Conservation (phyloP, 495 filamentous ascomycete genomes). For the Parachaetomium inaequale region DNA sequence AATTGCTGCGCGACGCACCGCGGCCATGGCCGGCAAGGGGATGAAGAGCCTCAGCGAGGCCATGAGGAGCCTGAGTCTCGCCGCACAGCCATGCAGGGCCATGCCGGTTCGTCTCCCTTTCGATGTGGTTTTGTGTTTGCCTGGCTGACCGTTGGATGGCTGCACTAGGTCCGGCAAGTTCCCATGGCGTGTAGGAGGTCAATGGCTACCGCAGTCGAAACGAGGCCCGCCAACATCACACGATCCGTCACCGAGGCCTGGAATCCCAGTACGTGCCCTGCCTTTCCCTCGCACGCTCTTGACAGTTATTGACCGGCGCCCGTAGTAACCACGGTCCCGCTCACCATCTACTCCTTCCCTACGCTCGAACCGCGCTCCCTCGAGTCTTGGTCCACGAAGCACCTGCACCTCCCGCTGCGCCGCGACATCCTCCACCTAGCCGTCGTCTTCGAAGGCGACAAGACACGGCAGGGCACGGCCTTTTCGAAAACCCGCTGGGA, state of each 20-base stretch:
- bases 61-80: conserved; percentile 41
- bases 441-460: conserved; percentile 88
- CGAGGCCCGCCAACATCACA: conserved; percentile 44
- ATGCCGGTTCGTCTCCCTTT: conserved; percentile 22
- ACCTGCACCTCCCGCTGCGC: conserved; percentile 81
- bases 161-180: conserved; percentile 14
- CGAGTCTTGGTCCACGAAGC: conserved; percentile 71
- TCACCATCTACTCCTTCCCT: conserved; percentile 89
- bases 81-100: conserved; percentile 40
- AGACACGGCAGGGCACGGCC: conserved; percentile 80
- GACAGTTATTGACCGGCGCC: background rate
- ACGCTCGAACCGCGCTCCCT: conserved; percentile 79
- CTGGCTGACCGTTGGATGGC: background rate
- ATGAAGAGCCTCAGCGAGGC: conserved; percentile 47
- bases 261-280: conserved; percentile 25
- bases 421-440: conserved; percentile 92
- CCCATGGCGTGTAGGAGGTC: conserved; percentile 48
- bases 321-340: conserved; percentile 57
- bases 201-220: conserved; percentile 70
- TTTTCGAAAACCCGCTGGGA: conserved; percentile 80
- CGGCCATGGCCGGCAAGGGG: conserved; percentile 43
- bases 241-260: conserved; percentile 34
- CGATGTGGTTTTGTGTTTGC: background rate
- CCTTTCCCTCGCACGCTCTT: background rate
- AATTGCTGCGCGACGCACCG: conserved; percentile 11